Conservation (phyloP, 495 filamentous ascomycete genomes). For the Chaetomidium leptoderma region DNA sequence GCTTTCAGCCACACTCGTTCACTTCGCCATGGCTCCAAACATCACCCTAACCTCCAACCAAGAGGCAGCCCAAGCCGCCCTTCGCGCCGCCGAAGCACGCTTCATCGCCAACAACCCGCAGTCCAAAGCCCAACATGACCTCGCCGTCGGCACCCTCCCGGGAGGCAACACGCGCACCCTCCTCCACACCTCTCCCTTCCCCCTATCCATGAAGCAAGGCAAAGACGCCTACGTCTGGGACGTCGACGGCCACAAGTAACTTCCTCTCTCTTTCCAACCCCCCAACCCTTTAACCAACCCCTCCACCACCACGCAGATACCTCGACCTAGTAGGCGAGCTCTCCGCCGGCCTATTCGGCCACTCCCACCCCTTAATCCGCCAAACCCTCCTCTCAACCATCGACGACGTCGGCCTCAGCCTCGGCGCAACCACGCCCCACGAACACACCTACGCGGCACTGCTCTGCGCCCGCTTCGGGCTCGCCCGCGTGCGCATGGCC, state of each 20-base stretch:
- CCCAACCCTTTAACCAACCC: not conserved
- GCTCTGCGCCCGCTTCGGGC: conserved; percentile 40
- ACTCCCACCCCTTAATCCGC: conserved; percentile 45
- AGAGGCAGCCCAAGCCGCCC: conserved; percentile 21
- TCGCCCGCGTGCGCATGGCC: conserved; percentile 46
- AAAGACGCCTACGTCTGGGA: conserved; percentile 38
- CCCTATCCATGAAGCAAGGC: conserved; percentile 44
- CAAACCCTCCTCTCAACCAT: conserved; percentile 37
- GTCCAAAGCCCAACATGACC: conserved; percentile 36
- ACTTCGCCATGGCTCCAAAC: not conserved
- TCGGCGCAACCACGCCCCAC: conserved; percentile 39
- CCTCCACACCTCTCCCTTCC: conserved; percentile 55
- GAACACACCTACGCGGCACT: conserved; percentile 40
- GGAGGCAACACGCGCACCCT: conserved; percentile 61
- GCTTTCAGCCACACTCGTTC: not conserved
- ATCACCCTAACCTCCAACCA: not conserved
- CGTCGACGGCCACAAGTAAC: conserved; percentile 42
- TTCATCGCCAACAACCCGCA: conserved; percentile 33
- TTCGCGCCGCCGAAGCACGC: conserved; percentile 29
- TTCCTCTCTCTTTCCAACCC: not conserved
- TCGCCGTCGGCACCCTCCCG: conserved; percentile 44
- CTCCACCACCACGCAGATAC: conserved; percentile 26
- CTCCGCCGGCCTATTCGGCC: conserved; percentile 53
- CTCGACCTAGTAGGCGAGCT: conserved; percentile 51
- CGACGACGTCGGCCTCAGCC: conserved; percentile 35